Evolutionary conservation across 371 early-diverging fungal species (phyloP), one percentile per base, ranked within the genome.

Genomic region (Lichtheimia ramosa): DNA sequence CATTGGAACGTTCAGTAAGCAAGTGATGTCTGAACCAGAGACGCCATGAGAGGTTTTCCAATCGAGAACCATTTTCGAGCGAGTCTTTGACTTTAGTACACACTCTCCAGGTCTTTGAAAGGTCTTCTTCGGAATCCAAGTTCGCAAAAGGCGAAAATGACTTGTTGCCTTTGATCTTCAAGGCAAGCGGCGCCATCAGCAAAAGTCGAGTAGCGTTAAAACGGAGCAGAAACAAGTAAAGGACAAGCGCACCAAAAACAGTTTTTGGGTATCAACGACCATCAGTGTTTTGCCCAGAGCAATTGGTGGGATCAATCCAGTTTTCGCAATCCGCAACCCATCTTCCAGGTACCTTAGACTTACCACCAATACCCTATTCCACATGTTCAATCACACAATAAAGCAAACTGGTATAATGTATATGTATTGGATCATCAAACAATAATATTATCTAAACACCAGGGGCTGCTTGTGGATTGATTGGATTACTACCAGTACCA

Each of bases 31-130:
- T 62, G 62, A 90, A 88, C 93, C 92, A 92, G 34, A 94, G 73
- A 53, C 95, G 74, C 95, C 95, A 95, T 3, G 91, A 88, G 65
- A 95, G 74, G 65, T 95, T 95, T 67, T 95, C 95, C n/a, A 94
- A 73, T 42, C 95, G 77, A 25, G 85, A 86, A 10, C 94, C 95
- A 62, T 93, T 89, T 58, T 91, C 92, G 8, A 95, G 74, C 18
- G 93, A 90, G 62, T 93, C 92, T 69, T 91, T 94, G 48, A 92
- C 93, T 76, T 93, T 92, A 23, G 92, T 89, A 69, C 90, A 91
- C 10, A 95, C 84, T 54, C 86, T 81, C 95, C 95, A 95, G 6
- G 89, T 84, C 53, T 82, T 81, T 21, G 85, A 84, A 16, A 92
- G 69, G 59, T 92, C 92, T 58, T 89, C 89, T 43, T 85, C 88